phyloP scores from a whole-genome alignment of 164 flowering plant genomes.

The Tetracentron sinense region DNA sequence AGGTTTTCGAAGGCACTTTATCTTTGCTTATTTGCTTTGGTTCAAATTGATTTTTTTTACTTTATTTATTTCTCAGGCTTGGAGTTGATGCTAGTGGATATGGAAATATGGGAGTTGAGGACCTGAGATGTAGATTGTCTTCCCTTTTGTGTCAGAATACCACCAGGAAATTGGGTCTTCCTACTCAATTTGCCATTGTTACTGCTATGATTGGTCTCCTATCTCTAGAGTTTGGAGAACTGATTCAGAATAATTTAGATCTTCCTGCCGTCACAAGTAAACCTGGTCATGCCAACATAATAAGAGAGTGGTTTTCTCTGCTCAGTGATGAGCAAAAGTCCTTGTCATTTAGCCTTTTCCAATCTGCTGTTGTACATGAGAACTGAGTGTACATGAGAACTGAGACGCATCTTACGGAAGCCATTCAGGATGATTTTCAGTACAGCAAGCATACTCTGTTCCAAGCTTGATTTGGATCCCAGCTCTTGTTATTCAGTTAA shows the following conservation, averaged over 20 bases:
- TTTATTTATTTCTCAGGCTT: constrained; percentile 37
- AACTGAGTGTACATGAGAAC: too few relatives aligned
- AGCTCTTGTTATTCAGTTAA: too few relatives aligned
- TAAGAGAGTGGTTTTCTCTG: constrained; percentile 52
- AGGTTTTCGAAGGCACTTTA: not conserved
- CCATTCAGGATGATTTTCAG: not conserved
- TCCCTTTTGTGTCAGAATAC: constrained; percentile 26
- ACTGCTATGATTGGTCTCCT: constrained; percentile 45
- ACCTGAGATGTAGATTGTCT: constrained; percentile 34
- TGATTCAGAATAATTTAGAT: constrained; percentile 20
- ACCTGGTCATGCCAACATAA: constrained; percentile 19
- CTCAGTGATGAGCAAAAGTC: constrained; percentile 54
- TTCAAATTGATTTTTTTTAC: not conserved
- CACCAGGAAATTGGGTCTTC: constrained; percentile 23
- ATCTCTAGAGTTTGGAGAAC: constrained; percentile 31
- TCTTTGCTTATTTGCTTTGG: not conserved
- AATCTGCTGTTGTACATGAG: constrained; percentile 15
- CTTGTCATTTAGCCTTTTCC: constrained; percentile 24
- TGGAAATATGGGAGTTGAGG: constrained; percentile 40
- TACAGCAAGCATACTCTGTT: not conserved
- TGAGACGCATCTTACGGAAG: constrained; percentile 1
- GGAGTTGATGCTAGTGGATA: constrained; percentile 53
- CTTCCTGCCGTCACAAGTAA: constrained; percentile 9
- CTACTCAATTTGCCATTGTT: constrained; percentile 46
- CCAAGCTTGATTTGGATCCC: not conserved